Base-by-base conservation (phyloP, 495 filamentous ascomycete genomes). In the Daldinia caldariorum region DNA sequence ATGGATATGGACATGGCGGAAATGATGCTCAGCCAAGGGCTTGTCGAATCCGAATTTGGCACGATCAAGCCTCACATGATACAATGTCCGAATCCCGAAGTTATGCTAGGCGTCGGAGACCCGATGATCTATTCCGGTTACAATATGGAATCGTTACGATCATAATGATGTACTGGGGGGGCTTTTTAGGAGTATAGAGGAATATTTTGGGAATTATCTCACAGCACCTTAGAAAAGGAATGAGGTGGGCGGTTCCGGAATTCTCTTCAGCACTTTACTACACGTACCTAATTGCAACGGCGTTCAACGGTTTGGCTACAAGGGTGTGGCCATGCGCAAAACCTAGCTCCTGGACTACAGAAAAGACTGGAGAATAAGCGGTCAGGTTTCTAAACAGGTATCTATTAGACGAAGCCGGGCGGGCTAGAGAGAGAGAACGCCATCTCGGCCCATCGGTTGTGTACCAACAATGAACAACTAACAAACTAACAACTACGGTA, bases 71-170 rank as follows among this genome's bases (percentile, higher is more conserved):
- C 82, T n/a, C 79, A 81, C 55, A 78, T 79, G 63, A 75, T 84
- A 22, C 75, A 78, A 56, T 77, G 75, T 65, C 74, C 79, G 54
- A 81, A 83, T 60, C 80, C 78, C 7, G 80, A 83, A 56, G 80
- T 83, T 18, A 85, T 84, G 81, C 70, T 83, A 66, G 82, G 82
- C n/a, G 77, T 83, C 64, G 81, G 79, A 16, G 83, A 84, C 51
- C 81, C 83, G 31, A 83, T 84, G 82, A 83, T 84, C 39, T 81
- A 79, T 55, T 76, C 76, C 16, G 76, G 78, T 32, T 81, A 81
- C 50, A 74, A 74, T 53, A 75, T 77, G 73, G 73, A 77, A 62
- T 74, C 73, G 20, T 64, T 74, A 67, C 67, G 73, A 57, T 73
- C 70, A 32, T 73, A 47, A 73, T 26, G 26, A 26, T 3, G 26